Conservation (phyloP, 164 flowering plant species). For the Dillenia turbinata region DNA sequence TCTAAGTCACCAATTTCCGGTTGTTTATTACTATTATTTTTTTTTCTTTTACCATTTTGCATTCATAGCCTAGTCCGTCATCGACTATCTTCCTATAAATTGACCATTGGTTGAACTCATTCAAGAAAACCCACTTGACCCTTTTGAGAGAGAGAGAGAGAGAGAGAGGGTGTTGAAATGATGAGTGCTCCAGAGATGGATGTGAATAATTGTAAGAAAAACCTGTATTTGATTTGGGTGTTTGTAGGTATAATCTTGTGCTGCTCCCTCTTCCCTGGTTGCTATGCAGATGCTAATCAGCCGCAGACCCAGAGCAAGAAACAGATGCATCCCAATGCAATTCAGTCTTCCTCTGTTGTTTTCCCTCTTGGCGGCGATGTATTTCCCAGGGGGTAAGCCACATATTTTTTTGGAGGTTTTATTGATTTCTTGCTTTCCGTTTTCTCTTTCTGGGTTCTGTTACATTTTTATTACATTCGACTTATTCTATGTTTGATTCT, state of each 20-base stretch:
- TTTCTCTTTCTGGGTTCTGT: neutral
- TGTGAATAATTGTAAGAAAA: neutral
- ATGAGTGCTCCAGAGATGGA: neutral
- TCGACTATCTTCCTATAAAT: too few species aligned
- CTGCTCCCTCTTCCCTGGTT: slow-evolving; percentile 9
- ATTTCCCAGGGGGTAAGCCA: slow-evolving; percentile 62
- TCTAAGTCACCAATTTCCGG: too few species aligned
- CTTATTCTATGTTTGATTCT: neutral
- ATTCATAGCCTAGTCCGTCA: too few species aligned
- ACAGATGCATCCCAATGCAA: slow-evolving; percentile 5
- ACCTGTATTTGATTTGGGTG: slow-evolving; percentile 3
- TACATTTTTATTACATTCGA: neutral
- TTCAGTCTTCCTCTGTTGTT: slow-evolving; percentile 25
- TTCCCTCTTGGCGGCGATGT: slow-evolving; percentile 57
- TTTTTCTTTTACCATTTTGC: too few species aligned
- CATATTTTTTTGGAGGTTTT: neutral
- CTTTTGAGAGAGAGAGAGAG: neutral
- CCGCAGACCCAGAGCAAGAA: slow-evolving; percentile 6
- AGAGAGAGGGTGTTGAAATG: neutral
- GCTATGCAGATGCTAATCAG: slow-evolving; percentile 20
- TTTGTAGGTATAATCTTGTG: slow-evolving; percentile 9
- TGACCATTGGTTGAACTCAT: neutral
- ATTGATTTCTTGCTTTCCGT: neutral
- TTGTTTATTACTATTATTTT: too few species aligned
- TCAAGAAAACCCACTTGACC: neutral